Conservation (phyloP, 1,139 yeast genomes). For the Lodderomyces beijingensis region DNA sequence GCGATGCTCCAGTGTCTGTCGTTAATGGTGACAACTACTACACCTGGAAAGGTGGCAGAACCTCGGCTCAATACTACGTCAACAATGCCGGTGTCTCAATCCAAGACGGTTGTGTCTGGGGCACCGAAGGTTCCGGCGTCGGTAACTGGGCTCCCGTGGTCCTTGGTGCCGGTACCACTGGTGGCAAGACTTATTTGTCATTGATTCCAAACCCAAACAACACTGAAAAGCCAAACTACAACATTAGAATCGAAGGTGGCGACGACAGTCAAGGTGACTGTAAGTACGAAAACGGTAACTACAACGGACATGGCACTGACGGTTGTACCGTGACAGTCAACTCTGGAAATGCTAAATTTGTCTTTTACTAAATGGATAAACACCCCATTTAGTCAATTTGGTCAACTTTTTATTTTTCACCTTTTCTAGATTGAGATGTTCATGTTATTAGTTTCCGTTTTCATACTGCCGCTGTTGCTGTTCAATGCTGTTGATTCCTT, state of each 20-base stretch:
- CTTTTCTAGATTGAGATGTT: not conserved
- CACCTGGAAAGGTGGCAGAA: conserved; percentile 59
- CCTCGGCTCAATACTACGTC: conserved; percentile 78
- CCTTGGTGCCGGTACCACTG: conserved; percentile 68
- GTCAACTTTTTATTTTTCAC: not conserved
- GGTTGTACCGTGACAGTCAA: conserved; percentile 78
- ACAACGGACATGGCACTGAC: conserved; percentile 59
- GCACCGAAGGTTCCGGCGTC: conserved; percentile 55
- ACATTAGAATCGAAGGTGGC: conserved; percentile 66
- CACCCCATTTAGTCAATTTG: no score
- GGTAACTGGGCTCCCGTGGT: conserved; percentile 87
- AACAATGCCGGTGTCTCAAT: conserved; percentile 75
- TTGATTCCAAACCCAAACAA: conserved; percentile 83
- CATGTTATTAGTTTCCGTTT: not conserved
- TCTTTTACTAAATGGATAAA: conserved; percentile 32
- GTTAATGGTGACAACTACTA: conserved; percentile 62
- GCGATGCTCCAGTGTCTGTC: conserved; percentile 54
- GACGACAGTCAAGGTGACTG: conserved; percentile 60
- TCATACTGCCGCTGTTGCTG: conserved; percentile 1
- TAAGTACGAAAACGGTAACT: conserved; percentile 58
- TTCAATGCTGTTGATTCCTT: conserved; percentile 1
- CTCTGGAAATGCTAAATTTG: conserved; percentile 64
- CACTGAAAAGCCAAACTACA: conserved; percentile 55
- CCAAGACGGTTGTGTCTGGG: conserved; percentile 78
- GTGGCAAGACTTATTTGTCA: conserved; percentile 64